Evolutionary conservation across 2,329 filamentous ascomycete genomes (phyloP).

Genomic region (Ophiostoma triangulosporum): DNA sequence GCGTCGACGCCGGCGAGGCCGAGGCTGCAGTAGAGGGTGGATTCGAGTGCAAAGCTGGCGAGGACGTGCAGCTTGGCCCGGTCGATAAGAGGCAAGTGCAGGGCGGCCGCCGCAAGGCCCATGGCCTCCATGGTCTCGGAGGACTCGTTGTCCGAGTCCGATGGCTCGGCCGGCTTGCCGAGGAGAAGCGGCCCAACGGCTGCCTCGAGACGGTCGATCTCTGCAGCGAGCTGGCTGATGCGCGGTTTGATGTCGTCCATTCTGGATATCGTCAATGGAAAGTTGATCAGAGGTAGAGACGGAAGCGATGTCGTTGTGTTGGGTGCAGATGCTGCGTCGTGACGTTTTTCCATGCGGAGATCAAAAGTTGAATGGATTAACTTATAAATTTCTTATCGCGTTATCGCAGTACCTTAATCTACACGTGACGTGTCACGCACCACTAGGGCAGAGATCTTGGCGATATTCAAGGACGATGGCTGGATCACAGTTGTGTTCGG

Average conservation of each 20-base stretch:
- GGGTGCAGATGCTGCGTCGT: neutral
- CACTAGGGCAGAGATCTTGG: too few relatives aligned
- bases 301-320: neutral
- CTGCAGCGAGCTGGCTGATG: conserved; percentile 59
- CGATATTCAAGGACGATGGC: too few relatives aligned
- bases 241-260: conserved; percentile 46
- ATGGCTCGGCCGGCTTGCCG: neutral
- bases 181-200: conserved; percentile 59
- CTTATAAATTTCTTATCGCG: neutral
- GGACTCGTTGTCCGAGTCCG: neutral
- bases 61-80: conserved; percentile 90
- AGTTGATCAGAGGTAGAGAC: neutral
- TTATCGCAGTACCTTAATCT: neutral
- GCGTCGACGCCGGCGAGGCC: conserved; percentile 67
- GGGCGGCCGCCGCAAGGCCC: conserved; percentile 43
- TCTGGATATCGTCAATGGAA: neutral
- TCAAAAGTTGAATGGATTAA: neutral
- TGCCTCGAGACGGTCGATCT: conserved; percentile 67
- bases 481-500: too few relatives aligned
- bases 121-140: neutral
- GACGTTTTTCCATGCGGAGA: neutral
- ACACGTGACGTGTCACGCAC: neutral
- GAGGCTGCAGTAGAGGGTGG: conserved; percentile 71
- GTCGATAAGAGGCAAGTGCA: conserved; percentile 80
- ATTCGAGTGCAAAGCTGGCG: conserved; percentile 78